Evolutionary conservation across 139 green algal species (phyloP).

Genomic region (Picochlorum sp.): DNA sequence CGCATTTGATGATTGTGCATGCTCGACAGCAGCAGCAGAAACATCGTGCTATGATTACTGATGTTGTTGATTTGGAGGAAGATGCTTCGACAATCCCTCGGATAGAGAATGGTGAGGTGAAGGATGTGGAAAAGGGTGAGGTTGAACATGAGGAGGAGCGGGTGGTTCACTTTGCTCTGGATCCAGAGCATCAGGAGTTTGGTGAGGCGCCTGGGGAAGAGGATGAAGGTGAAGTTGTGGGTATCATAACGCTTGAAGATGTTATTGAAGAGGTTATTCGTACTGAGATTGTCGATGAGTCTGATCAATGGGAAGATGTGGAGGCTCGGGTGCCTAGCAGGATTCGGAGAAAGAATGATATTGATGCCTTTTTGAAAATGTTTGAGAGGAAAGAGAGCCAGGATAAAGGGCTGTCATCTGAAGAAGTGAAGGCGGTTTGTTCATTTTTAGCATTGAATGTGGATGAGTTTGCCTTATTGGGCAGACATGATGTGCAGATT

Average conservation of each 20-base stretch:
- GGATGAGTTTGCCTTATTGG: background rate
- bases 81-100: background rate
- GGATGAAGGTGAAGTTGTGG: constrained; percentile 12
- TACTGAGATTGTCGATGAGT: constrained; percentile 55
- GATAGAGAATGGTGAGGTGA: background rate
- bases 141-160: no score
- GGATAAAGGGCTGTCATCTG: constrained; percentile 12
- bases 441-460: constrained; percentile 34
- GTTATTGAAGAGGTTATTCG: constrained; percentile 50
- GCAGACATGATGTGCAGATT: background rate
- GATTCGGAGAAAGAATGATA: constrained; percentile 14
- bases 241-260: constrained; percentile 63
- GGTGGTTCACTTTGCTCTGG: constrained; percentile 1
- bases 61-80: background rate
- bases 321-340: constrained; percentile 14
- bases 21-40: no score
- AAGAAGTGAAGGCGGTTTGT: constrained; percentile 40
- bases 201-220: background rate
- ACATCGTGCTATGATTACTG: background rate
- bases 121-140: background rate
- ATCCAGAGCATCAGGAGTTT: constrained; percentile 5
- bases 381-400: constrained; percentile 40
- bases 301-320: constrained; percentile 25
- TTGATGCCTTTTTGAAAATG: constrained; percentile 32
- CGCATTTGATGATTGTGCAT: constrained; percentile 51